Percentiles rank a stretch among this genome's conserved stretches.
Conservation (phyloP, 108 stramenopile species). For the Fistulifera solaris region DNA sequence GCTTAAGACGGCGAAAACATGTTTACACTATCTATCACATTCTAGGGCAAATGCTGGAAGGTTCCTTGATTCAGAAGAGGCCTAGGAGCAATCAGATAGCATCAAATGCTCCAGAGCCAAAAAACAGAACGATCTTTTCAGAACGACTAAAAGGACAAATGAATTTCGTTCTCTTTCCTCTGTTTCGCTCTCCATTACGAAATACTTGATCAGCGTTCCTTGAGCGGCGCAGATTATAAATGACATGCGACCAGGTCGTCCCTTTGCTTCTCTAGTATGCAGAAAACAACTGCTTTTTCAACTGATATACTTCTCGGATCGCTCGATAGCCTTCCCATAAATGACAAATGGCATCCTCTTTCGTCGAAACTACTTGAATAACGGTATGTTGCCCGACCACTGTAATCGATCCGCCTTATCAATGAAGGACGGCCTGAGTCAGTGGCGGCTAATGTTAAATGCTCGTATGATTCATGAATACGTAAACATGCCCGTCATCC, state of each 20-base stretch:
- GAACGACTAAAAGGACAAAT: too few relatives aligned
- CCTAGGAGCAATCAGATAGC: too few relatives aligned
- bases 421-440: conserved; percentile 71
- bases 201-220: conserved; percentile 11
- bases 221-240: conserved; percentile 2
- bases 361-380: conserved; percentile 38
- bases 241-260: conserved; percentile 6
- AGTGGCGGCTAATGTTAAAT: conserved; percentile 65
- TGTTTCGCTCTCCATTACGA: too few relatives aligned
- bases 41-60: not conserved
- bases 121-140: too few relatives aligned
- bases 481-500: conserved; percentile 41
- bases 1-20: too few relatives aligned
- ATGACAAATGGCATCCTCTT: conserved; percentile 44
- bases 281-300: conserved; percentile 68
- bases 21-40: not conserved
- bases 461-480: conserved; percentile 76
- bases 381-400: not conserved
- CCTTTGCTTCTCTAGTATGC: conserved; percentile 25
- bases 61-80: too few relatives aligned
- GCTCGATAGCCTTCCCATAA: conserved; percentile 59
- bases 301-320: conserved; percentile 79
- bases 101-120: too few relatives aligned
- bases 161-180: too few relatives aligned
- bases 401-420: conserved; percentile 3